Evolutionary conservation across 1,284 basidiomycete species (phyloP), one percentile per base, ranked within the genome.

Genomic region (Chalciporus piperatoides): DNA sequence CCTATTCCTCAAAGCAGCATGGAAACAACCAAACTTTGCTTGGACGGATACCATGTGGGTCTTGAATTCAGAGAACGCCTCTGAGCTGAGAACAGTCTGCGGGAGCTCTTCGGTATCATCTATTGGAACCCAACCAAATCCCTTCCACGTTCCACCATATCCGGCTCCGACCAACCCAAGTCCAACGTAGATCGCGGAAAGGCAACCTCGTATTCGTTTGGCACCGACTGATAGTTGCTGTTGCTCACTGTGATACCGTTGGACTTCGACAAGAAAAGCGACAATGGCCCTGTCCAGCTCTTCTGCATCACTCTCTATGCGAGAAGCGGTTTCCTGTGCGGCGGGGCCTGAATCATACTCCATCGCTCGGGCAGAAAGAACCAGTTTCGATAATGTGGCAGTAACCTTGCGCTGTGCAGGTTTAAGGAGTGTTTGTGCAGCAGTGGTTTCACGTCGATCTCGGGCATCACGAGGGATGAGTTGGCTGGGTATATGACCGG

Each of bases 401-500:
- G 86, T 88, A 24, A 90, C 86, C 59, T 86, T 87, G 36, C 86
- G 75, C 53, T 89, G 86, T 0, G 81, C 80, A 14, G 83, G 82
- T 64, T 88, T 88, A 32, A 88, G 71, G 6, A 86, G 70, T 3
- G 81, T 76, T 57, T 81, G 79, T 0, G 77, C 69, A 6, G 74
- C 67, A 10, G 75, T 67, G 19, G 72, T 68, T 15, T 74, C 63
- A 44, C 69, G 68, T 24, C 65, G 61, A 49, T 79, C 74, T 42
- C 73, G 74, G 9, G 70, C 68, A 49, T 75, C 77, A 11, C 69
- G 76, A 30, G 79, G 79, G 44, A 85, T 73, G 23, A 84, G 68
- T 52, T 75, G 75, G 36, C 62, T 71, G 15, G 84, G 79, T 46
- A 86, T 78, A 58, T 86, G 82, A 24, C 78, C 77, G 2, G 79